These are phyloP conservation scores for Cyanodermella asteris DNA, from an alignment of 2,329 filamentous ascomycete species.

Conservation along the genomic window DNA sequence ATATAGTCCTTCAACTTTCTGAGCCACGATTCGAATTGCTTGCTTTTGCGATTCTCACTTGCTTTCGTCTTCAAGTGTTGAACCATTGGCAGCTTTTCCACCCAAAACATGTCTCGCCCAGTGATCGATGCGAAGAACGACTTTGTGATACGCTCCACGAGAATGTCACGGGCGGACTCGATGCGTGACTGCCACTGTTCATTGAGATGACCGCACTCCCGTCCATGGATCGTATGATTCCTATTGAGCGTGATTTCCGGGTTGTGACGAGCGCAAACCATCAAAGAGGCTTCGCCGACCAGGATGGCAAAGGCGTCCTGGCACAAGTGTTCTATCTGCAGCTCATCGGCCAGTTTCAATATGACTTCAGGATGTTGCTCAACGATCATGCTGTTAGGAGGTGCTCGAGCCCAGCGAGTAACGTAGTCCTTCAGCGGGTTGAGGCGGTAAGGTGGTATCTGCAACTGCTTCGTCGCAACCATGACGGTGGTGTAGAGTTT, in stretches of 20 bases:
- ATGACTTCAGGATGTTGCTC: constrained; percentile 41
- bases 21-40: no score
- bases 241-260: constrained; percentile 1
- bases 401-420: constrained; percentile 35
- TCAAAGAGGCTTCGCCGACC: constrained; percentile 39
- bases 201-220: constrained; percentile 25
- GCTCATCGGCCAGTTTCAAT: constrained; percentile 31
- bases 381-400: constrained; percentile 34
- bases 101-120: constrained; percentile 17
- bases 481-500: constrained; percentile 46
- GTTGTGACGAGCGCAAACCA: constrained; percentile 8
- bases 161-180: constrained; percentile 33
- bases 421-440: constrained; percentile 25
- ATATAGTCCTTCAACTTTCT: no score
- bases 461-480: constrained; percentile 21
- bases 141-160: constrained; percentile 25
- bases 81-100: constrained; percentile 13
- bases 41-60: no score
- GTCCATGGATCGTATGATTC: constrained; percentile 24
- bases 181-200: constrained; percentile 35
- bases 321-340: constrained; percentile 15
- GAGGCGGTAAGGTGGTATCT: no score
- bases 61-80: no score
- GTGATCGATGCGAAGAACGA: constrained; percentile 14
- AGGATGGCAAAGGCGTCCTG: constrained; percentile 34